Evolutionary conservation across 371 early-diverging fungal species (phyloP), one percentile per base, ranked within the genome.

Genomic region (Blakeslea trispora): DNA sequence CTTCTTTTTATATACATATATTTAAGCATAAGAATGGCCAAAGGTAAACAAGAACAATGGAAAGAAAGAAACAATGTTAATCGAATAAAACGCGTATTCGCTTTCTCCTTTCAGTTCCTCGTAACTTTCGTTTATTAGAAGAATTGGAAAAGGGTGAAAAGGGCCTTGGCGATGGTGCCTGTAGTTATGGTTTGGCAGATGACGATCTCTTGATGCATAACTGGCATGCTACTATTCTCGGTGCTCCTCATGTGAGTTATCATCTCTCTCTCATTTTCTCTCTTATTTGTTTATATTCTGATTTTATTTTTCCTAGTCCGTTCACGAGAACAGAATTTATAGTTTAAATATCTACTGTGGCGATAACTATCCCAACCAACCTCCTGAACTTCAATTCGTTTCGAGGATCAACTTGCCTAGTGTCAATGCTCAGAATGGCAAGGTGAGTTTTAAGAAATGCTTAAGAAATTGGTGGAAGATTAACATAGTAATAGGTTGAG

Each of bases 111-210:
- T 19, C 66, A 92, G 93, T 96, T 63, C 98, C 98, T 55, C 90
- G 98, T 61, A 97, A 95, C 77, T 97, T 98, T 73, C 88, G 92
- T 62, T 87, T 98, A 56, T 80, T 98, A 44, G 96, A 95, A 71
- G 98, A 98, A 75, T 87, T 97, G 41, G 98, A 98, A 73, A 93
- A 93, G 71, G 96, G 95, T 55, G 97, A 98, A 69, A 98, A 97
- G 80, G 96, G 94, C 31, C 86, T 92, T 69, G 96, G 97, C 50
- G 97, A 96, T 73, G 96, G 96, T 14, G 87, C 91, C 41, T 90
- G 91, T 75, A 91, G 90, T 69, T 97, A 96, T 73, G 98, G 98
- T 39, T 82, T 98, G 50, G 84, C 88, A 19, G 89, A 94, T 64
- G 81, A 85, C 24, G 97, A 96, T 55, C 93, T 95, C 71, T 77